Evolutionary conservation across 768 basidiomycete species (phyloP).

Genomic region (Hemileccinum impolitum): DNA sequence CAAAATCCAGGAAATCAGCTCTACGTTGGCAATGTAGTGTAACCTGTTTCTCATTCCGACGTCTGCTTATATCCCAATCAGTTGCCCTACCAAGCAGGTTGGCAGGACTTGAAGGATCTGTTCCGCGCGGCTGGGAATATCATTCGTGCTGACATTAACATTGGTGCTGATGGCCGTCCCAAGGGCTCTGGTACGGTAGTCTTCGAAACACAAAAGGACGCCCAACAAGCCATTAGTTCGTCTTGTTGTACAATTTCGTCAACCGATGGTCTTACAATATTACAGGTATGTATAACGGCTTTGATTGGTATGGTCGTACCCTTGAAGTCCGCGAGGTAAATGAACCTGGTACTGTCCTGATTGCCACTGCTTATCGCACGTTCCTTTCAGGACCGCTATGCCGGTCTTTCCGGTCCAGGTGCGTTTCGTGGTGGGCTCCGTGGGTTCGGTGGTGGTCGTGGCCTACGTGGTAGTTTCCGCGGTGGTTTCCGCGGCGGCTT

Average conservation of each 20-base stretch:
- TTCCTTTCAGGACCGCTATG: constrained; percentile 75
- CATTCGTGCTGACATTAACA: constrained; percentile 92
- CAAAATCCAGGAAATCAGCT: constrained; percentile 82
- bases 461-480: constrained; percentile 13
- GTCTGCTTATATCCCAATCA: constrained; percentile 29
- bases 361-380: neutral
- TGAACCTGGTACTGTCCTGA: neutral
- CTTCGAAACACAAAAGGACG: constrained; percentile 88
- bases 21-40: constrained; percentile 83
- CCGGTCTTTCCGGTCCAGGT: constrained; percentile 71
- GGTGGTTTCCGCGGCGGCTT: constrained; percentile 50
- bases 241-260: constrained; percentile 11
- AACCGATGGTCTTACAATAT: neutral
- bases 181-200: constrained; percentile 98
- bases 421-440: constrained; percentile 56
- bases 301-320: constrained; percentile 94
- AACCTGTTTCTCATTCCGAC: neutral
- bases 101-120: constrained; percentile 97
- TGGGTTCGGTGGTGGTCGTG: constrained; percentile 45
- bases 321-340: constrained; percentile 93
- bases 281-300: constrained; percentile 93
- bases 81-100: constrained; percentile 96
- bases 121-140: constrained; percentile 96
- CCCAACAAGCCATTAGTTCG: constrained; percentile 87
- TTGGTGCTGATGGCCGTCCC: constrained; percentile 87